These are phyloP conservation scores for Macroventuria anomochaeta DNA, from an alignment of 2,329 filamentous ascomycete species.

Conservation along the genomic window DNA sequence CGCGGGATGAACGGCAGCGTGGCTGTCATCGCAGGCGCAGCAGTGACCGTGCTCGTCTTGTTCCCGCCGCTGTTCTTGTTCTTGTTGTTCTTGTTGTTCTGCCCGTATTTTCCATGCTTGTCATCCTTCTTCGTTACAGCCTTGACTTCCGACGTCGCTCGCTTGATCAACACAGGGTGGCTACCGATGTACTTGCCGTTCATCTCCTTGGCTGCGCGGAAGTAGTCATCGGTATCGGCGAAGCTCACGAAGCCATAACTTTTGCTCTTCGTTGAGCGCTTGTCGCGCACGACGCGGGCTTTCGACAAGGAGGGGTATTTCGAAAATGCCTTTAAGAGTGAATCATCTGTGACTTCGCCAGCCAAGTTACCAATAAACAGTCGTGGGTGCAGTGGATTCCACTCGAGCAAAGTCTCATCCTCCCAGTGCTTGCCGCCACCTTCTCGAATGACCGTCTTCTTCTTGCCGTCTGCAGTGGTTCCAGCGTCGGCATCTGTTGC, in stretches of 20 bases:
- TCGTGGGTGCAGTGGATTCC: constrained; percentile 93
- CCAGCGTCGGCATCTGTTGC: constrained; percentile 56
- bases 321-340: constrained; percentile 89
- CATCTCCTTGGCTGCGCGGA: constrained; percentile 96
- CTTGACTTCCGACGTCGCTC: constrained; percentile 91
- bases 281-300: constrained; percentile 91
- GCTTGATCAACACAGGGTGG: constrained; percentile 85
- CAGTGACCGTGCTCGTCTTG: constrained; percentile 21
- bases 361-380: constrained; percentile 97
- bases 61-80: constrained; percentile 43
- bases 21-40: constrained; percentile 16
- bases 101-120: constrained; percentile 40
- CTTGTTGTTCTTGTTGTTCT: constrained; percentile 59
- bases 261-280: constrained; percentile 93
- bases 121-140: constrained; percentile 65
- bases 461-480: constrained; percentile 63
- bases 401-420: constrained; percentile 86
- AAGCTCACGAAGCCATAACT: constrained; percentile 98
- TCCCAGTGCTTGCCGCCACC: constrained; percentile 94
- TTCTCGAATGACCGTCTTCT: constrained; percentile 85
- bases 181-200: constrained; percentile 99
- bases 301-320: constrained; percentile 89
- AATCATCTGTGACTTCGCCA: constrained; percentile 96
- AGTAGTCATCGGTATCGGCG: constrained; percentile 93
- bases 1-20: constrained; percentile 35